A percentile compares a stretch with the other conserved stretches of the same genome.
These are phyloP conservation scores for Neopestalotiopsis clavispora DNA, from an alignment of 2,329 filamentous ascomycete genomes.

Conservation along the genomic window DNA sequence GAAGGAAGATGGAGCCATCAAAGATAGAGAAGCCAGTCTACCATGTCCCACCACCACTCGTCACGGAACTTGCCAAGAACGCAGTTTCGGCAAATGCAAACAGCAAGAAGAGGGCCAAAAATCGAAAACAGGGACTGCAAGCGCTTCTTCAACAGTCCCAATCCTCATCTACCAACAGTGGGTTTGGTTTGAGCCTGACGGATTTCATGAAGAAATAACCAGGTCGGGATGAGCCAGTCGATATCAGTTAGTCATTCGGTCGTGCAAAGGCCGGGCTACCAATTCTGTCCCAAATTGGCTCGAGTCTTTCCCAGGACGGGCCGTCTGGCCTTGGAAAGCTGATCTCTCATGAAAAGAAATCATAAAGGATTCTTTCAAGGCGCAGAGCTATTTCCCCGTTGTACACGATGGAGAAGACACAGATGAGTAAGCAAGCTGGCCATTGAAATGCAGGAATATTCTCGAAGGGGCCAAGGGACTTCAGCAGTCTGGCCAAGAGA, in stretches of 20 bases:
- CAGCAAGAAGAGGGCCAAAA: slow-evolving; percentile 70
- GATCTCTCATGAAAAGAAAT: no score
- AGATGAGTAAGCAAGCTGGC: background rate
- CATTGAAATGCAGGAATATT: slow-evolving; percentile 1
- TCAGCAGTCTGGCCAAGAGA: slow-evolving; percentile 8
- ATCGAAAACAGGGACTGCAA: slow-evolving; percentile 68
- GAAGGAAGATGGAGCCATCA: background rate
- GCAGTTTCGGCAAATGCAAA: slow-evolving; percentile 53
- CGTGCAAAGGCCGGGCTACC: no score
- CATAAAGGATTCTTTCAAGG: background rate
- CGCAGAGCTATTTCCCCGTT: background rate
- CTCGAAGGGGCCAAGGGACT: background rate
- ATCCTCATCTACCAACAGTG: slow-evolving; percentile 39
- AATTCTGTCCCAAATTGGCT: background rate
- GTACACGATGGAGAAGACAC: background rate
- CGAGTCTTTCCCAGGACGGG: background rate
- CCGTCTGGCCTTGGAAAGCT: no score
- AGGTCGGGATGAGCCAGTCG: background rate
- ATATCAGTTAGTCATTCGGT: no score
- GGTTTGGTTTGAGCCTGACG: slow-evolving; percentile 55
- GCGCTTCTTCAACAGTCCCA: slow-evolving; percentile 63
- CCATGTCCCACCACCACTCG: background rate
- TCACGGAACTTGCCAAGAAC: slow-evolving; percentile 29
- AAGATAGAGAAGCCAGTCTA: background rate
- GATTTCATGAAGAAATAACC: slow-evolving; percentile 54